Conservation (phyloP, 306 rosid species). For the Lablab purpureus region DNA sequence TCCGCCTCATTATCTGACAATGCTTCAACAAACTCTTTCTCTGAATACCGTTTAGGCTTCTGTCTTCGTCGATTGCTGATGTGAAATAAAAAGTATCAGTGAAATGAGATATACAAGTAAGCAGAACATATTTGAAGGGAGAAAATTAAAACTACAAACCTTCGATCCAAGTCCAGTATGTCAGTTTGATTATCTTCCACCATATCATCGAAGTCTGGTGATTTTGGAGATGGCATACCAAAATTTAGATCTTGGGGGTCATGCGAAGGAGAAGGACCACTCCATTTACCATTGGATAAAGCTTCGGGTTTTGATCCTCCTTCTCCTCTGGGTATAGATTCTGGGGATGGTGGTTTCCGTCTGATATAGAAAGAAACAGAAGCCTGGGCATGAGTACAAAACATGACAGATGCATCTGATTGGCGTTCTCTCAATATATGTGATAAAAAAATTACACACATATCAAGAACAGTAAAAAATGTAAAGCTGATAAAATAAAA, state of each 20-base stretch:
- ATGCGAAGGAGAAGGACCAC: constrained; percentile 75
- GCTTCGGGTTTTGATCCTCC: constrained; percentile 63
- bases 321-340: constrained; percentile 67
- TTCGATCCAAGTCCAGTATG: constrained; percentile 73
- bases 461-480: constrained; percentile 27
- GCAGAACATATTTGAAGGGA: not conserved
- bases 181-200: constrained; percentile 69
- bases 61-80: constrained; percentile 80
- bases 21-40: constrained; percentile 77
- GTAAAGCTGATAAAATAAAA: no score
- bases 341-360: constrained; percentile 81
- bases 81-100: constrained; percentile 33
- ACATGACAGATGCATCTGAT: not conserved
- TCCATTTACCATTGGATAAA: constrained; percentile 77
- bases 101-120: constrained; percentile 23
- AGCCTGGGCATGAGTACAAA: constrained; percentile 10
- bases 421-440: not conserved
- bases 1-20: constrained; percentile 83
- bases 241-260: constrained; percentile 58
- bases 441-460: not conserved
- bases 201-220: constrained; percentile 67
- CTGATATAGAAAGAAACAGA: constrained; percentile 55
- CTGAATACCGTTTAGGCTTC: constrained; percentile 89
- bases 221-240: constrained; percentile 73
- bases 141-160: constrained; percentile 51